Evolutionary conservation across 768 basidiomycete genomes (phyloP).

Genomic region (Imleria badia): DNA sequence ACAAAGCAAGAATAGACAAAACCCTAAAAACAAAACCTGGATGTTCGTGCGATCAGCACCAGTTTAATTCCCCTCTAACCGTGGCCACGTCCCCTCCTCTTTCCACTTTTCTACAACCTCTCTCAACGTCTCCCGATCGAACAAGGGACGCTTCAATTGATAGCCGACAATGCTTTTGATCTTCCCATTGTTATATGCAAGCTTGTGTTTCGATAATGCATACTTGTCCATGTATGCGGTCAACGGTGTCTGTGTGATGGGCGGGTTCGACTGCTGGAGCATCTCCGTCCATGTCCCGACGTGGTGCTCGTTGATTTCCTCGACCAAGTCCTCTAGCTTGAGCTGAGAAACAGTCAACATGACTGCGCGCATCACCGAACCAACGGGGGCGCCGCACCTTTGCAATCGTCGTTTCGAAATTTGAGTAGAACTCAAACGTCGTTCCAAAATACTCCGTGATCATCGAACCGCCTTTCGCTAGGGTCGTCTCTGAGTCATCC

Average conservation of each 20-base stretch:
- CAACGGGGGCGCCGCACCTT: slow-evolving; percentile 44
- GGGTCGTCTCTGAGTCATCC: slow-evolving; percentile 73
- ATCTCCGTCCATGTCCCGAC: slow-evolving; percentile 82
- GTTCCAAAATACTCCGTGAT: slow-evolving; percentile 75
- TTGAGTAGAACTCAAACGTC: slow-evolving; percentile 76
- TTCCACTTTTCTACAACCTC: slow-evolving; percentile 83
- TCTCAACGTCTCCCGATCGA: slow-evolving; percentile 58
- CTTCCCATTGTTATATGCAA: slow-evolving; percentile 71
- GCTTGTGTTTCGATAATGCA: slow-evolving; percentile 63
- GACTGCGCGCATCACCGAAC: not conserved
- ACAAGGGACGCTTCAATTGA: slow-evolving; percentile 57
- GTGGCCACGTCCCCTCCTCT: slow-evolving; percentile 52
- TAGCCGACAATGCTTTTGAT: slow-evolving; percentile 75
- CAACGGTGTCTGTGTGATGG: slow-evolving; percentile 68
- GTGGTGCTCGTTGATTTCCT: slow-evolving; percentile 85
- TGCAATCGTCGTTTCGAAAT: slow-evolving; percentile 63
- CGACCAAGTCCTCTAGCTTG: slow-evolving; percentile 65
- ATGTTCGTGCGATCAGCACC: slow-evolving; percentile 2
- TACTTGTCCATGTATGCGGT: slow-evolving; percentile 79
- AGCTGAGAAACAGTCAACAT: slow-evolving; percentile 40
- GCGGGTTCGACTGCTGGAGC: slow-evolving; percentile 68
- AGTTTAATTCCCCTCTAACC: slow-evolving; percentile 20
- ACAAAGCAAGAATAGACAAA: slow-evolving; percentile 13
- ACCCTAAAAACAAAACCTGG: slow-evolving; percentile 15
- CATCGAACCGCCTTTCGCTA: slow-evolving; percentile 62